Evolutionary conservation across 2,329 filamentous ascomycete species (phyloP).

Genomic region (Leptographium flavum): DNA sequence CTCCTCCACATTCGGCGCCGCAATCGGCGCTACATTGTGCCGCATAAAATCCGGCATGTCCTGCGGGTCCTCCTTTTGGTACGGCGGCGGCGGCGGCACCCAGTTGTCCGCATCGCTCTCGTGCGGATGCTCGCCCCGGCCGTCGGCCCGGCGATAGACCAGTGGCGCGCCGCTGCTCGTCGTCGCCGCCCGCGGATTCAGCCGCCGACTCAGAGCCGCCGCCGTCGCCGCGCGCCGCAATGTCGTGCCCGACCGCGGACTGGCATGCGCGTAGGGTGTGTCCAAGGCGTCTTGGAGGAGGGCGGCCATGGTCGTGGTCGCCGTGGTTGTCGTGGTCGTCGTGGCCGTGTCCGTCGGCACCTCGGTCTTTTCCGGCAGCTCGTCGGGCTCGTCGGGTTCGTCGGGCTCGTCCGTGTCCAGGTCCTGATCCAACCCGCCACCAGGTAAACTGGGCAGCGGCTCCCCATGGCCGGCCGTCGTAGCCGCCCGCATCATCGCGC

Average conservation of each 20-base stretch:
- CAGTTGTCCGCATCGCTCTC: conserved; percentile 82
- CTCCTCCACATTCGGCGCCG: background rate
- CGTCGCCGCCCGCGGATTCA: conserved; percentile 44
- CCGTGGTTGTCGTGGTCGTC: conserved; percentile 17
- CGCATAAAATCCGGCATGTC: conserved; percentile 43
- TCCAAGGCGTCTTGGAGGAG: conserved; percentile 48
- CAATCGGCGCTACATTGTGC: conserved; percentile 19
- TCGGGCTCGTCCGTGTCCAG: too few species aligned
- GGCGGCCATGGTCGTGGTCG: conserved; percentile 18
- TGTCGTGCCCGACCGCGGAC: conserved; percentile 54
- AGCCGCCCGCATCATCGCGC: conserved; percentile 32
- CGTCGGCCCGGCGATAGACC: conserved; percentile 54
- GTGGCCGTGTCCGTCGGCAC: conserved; percentile 24
- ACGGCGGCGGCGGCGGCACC: conserved; percentile 75
- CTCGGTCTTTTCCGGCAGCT: too few species aligned
- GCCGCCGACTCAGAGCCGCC: conserved; percentile 57
- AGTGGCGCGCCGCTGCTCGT: conserved; percentile 38
- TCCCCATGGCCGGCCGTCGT: conserved; percentile 19
- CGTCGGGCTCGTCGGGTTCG: too few species aligned
- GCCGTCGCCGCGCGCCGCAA: conserved; percentile 61
- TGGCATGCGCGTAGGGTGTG: conserved; percentile 58
- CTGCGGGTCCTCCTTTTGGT: conserved; percentile 49
- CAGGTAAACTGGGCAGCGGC: too few species aligned
- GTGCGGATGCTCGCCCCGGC: conserved; percentile 59
- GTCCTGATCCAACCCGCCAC: too few species aligned